phyloP scores from a whole-genome alignment of 371 early-diverging fungal species.

The Mortierella sp. region DNA sequence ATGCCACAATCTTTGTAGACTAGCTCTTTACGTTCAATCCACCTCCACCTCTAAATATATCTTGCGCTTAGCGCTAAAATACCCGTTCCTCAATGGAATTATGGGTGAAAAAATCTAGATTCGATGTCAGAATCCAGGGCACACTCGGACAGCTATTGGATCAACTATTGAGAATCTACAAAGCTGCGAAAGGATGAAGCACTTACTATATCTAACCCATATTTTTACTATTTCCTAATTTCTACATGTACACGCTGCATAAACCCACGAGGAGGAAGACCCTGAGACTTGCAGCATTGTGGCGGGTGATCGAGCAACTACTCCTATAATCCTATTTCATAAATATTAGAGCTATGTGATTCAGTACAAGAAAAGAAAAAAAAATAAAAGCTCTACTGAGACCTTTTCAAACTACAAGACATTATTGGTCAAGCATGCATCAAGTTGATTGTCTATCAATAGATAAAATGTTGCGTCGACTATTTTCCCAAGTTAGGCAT shows the following conservation, averaged over 20 bases:
- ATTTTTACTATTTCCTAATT: background rate
- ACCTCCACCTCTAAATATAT: background rate
- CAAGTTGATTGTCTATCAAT: background rate
- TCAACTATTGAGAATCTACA: background rate
- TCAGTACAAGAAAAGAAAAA: background rate
- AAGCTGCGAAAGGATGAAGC: background rate
- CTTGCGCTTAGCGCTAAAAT: background rate
- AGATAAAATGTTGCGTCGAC: background rate
- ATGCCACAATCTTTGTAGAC: too few relatives aligned
- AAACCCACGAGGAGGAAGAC: background rate
- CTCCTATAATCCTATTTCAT: background rate
- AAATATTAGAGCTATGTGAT: background rate
- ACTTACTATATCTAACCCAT: background rate
- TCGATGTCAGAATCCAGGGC: background rate
- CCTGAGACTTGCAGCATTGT: background rate
- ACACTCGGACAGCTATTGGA: background rate
- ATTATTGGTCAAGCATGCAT: background rate
- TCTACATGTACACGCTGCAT: background rate
- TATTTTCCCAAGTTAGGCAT: background rate
- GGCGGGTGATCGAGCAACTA: background rate
- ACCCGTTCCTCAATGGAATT: background rate
- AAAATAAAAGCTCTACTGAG: background rate
- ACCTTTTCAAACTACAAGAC: background rate
- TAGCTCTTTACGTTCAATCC: too few relatives aligned
- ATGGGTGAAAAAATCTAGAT: background rate